These are phyloP conservation scores for Pezizomycotina sp. DNA, from an alignment of 2,329 filamentous ascomycete genomes.

Conservation along the genomic window DNA sequence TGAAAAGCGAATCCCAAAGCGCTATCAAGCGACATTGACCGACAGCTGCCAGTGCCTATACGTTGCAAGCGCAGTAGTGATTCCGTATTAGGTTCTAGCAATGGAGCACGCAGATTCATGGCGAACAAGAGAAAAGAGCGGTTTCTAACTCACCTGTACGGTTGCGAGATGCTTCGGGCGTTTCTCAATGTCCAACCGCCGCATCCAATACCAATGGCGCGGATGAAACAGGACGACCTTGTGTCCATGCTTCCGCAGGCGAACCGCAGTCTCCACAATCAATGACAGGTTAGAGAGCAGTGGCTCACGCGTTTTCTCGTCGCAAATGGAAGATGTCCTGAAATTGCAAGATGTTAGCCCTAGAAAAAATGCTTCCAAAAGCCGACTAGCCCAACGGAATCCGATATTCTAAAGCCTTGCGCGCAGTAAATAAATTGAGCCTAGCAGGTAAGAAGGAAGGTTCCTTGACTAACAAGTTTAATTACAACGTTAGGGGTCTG, in stretches of 20 bases:
- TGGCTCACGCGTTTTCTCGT: conserved; percentile 87
- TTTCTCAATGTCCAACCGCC: conserved; percentile 73
- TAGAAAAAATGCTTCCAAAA: too few species aligned
- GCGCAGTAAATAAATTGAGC: too few species aligned
- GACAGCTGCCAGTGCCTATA: conserved; percentile 76
- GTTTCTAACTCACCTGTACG: conserved; percentile 46
- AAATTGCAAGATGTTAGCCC: too few species aligned
- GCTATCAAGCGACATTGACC: conserved; percentile 90
- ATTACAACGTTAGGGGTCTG: too few species aligned
- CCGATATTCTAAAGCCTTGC: too few species aligned
- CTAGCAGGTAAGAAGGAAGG: too few species aligned
- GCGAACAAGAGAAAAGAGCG: background rate
- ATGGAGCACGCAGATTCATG: too few species aligned
- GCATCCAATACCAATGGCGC: conserved; percentile 87
- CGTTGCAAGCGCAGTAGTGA: background rate
- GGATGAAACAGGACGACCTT: conserved; percentile 85
- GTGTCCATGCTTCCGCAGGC: conserved; percentile 76
- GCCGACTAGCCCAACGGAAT: too few species aligned
- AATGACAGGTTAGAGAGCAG: conserved; percentile 76
- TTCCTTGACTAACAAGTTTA: too few species aligned
- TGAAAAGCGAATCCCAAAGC: conserved; percentile 87
- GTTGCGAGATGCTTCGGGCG: conserved; percentile 80
- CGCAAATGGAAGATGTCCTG: conserved; percentile 97
- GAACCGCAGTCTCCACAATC: conserved; percentile 87
- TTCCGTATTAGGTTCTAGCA: too few species aligned